These are phyloP conservation scores for Choricystis sp. DNA, from an alignment of 139 green algal species.

Conservation along the genomic window DNA sequence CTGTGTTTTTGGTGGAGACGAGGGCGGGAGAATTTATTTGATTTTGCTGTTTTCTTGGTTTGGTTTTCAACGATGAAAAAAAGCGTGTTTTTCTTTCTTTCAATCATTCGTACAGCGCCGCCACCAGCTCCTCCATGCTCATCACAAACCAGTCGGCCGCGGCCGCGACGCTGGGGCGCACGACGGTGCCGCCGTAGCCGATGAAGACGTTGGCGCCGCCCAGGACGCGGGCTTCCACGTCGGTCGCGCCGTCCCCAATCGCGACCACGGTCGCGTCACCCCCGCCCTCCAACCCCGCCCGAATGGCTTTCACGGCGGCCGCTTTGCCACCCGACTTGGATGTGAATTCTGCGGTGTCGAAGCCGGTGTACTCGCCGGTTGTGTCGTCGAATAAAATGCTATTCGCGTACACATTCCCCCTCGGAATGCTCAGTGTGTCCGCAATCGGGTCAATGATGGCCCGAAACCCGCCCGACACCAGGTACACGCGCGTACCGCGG, in stretches of 20 bases:
- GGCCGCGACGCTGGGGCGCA: constrained; percentile 50
- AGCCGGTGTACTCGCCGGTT: constrained; percentile 59
- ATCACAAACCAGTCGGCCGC: constrained; percentile 86
- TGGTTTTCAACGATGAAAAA: neutral
- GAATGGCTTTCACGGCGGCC: constrained; percentile 64
- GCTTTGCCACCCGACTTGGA: constrained; percentile 80
- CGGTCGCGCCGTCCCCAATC: constrained; percentile 93
- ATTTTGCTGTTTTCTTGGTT: neutral
- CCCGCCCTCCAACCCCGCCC: constrained; percentile 44
- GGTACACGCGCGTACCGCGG: constrained; percentile 59
- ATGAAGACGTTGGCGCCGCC: constrained; percentile 85
- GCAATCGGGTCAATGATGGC: constrained; percentile 90
- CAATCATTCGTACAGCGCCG: constrained; percentile 16
- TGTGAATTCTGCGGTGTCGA: constrained; percentile 84
- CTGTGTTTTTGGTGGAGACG: no score
- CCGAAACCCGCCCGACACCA: constrained; percentile 92
- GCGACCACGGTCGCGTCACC: constrained; percentile 57
- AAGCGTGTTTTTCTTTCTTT: constrained; percentile 1
- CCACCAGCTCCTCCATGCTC: constrained; percentile 31
- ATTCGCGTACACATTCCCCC: constrained; percentile 83
- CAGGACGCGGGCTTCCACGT: constrained; percentile 68
- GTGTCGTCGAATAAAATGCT: constrained; percentile 71
- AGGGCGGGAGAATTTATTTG: neutral
- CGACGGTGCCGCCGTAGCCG: constrained; percentile 85
- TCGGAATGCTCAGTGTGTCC: constrained; percentile 60